Conservation (phyloP, 352 stramenopile genomes). For the Phytophthora parvispora region DNA sequence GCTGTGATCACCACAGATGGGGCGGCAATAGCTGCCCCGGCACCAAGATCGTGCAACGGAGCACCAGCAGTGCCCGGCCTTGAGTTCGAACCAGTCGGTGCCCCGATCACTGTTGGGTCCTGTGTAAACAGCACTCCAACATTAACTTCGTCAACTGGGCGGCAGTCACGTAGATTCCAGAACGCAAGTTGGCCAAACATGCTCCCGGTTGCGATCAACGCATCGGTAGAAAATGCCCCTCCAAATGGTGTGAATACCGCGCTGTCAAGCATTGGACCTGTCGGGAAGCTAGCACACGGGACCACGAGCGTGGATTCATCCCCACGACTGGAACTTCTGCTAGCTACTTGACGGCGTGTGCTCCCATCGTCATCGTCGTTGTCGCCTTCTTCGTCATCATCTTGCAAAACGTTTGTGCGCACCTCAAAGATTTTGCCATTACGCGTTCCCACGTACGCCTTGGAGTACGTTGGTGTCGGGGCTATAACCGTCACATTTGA, state of each 20-base stretch:
- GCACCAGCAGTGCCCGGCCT: conserved; percentile 24
- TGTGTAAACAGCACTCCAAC: conserved; percentile 54
- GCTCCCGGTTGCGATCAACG: conserved; percentile 65
- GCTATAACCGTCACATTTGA: conserved; percentile 49
- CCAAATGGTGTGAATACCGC: conserved; percentile 67
- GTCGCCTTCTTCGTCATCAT: conserved; percentile 71
- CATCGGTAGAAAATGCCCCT: conserved; percentile 52
- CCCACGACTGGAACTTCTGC: background rate
- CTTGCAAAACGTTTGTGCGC: conserved; percentile 53
- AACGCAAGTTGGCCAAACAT: conserved; percentile 54
- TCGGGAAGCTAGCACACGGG: conserved; percentile 61
- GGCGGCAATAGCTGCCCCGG: background rate
- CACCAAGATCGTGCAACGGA: background rate
- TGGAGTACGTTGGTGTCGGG: conserved; percentile 60
- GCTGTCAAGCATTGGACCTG: conserved; percentile 52
- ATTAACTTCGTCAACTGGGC: conserved; percentile 45
- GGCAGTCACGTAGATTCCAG: conserved; percentile 64
- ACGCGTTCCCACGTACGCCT: conserved; percentile 68
- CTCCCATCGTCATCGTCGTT: conserved; percentile 66
- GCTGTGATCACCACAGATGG: conserved; percentile 52
- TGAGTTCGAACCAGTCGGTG: conserved; percentile 2
- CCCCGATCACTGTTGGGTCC: conserved; percentile 12
- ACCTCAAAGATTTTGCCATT: conserved; percentile 74
- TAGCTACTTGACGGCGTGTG: background rate
- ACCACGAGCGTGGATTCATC: conserved; percentile 45